A percentile compares a stretch with the other conserved stretches of the same genome.
Evolutionary conservation across 2,329 filamentous ascomycete genomes (phyloP).

Genomic region (Colletotrichum theobromicola): DNA sequence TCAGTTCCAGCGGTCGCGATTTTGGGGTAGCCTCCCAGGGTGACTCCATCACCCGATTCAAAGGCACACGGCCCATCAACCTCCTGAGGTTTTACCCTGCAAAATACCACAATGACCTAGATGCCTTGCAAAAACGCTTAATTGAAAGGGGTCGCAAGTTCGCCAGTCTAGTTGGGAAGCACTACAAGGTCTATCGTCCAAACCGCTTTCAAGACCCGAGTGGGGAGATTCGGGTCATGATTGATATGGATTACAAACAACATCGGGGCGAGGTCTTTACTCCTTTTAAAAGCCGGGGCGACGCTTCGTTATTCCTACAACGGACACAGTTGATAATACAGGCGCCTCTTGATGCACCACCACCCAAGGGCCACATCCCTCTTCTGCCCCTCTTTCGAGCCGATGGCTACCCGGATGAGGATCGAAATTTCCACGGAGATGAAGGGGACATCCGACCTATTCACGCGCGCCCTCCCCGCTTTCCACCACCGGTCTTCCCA

Average conservation of each 20-base stretch:
- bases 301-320: background rate
- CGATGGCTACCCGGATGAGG: background rate
- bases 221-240: background rate
- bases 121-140: constrained; percentile 36
- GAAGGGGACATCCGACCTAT: background rate
- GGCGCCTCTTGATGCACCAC: constrained; percentile 15
- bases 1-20: constrained; percentile 51
- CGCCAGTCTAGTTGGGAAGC: constrained; percentile 46
- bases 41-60: constrained; percentile 43
- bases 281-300: background rate
- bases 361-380: background rate
- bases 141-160: constrained; percentile 48
- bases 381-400: background rate
- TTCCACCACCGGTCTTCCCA: background rate
- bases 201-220: constrained; percentile 11
- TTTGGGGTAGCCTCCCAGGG: constrained; percentile 45
- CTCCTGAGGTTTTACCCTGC: constrained; percentile 48
- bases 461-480: background rate
- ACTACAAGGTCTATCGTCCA: constrained; percentile 49
- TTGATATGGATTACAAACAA: background rate
- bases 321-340: constrained; percentile 21
- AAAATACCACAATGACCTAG: constrained; percentile 44
- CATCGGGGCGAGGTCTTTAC: background rate
- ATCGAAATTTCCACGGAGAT: background rate
- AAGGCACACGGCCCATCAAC: constrained; percentile 47